Conservation (phyloP, 2,329 filamentous ascomycete genomes). For the Cytospora paraplurivora region DNA sequence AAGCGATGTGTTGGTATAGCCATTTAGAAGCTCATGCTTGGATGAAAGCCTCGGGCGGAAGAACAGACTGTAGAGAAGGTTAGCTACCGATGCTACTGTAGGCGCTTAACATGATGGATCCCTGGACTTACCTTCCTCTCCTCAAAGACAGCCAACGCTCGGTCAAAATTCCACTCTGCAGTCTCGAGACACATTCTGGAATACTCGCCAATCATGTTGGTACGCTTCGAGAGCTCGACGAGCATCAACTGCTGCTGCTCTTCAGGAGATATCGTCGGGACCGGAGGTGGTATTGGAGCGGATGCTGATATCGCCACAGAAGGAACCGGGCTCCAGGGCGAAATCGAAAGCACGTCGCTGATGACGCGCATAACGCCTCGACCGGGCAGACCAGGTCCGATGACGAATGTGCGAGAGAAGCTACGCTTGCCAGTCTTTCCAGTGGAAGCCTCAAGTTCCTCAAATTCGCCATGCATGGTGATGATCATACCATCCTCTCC, state of each 20-base stretch:
- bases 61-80: slow-evolving; percentile 16
- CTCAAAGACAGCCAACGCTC: slow-evolving; percentile 74
- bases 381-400: slow-evolving; percentile 72
- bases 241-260: slow-evolving; percentile 69
- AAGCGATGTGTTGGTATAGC: background rate
- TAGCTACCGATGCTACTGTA: slow-evolving; percentile 29
- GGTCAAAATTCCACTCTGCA: slow-evolving; percentile 77
- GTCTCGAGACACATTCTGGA: slow-evolving; percentile 79
- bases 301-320: slow-evolving; percentile 40
- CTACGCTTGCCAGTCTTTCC: slow-evolving; percentile 67
- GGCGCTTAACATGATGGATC: slow-evolving; percentile 10
- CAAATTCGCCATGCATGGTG: slow-evolving; percentile 80
- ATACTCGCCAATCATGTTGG: slow-evolving; percentile 78
- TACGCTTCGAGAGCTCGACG: slow-evolving; percentile 73
- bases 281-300: slow-evolving; percentile 33
- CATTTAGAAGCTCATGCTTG: slow-evolving; percentile 14
- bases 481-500: slow-evolving; percentile 80
- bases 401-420: slow-evolving; percentile 79
- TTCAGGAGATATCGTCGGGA: slow-evolving; percentile 39
- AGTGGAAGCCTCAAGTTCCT: slow-evolving; percentile 65
- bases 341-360: slow-evolving; percentile 75
- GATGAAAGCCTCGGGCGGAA: slow-evolving; percentile 26
- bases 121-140: slow-evolving; percentile 65
- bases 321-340: slow-evolving; percentile 61
- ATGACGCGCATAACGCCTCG: slow-evolving; percentile 70